Evolutionary conservation across 192 early-diverging fungal genomes (phyloP).

Genomic region (Martensiomyces pterosporus): DNA sequence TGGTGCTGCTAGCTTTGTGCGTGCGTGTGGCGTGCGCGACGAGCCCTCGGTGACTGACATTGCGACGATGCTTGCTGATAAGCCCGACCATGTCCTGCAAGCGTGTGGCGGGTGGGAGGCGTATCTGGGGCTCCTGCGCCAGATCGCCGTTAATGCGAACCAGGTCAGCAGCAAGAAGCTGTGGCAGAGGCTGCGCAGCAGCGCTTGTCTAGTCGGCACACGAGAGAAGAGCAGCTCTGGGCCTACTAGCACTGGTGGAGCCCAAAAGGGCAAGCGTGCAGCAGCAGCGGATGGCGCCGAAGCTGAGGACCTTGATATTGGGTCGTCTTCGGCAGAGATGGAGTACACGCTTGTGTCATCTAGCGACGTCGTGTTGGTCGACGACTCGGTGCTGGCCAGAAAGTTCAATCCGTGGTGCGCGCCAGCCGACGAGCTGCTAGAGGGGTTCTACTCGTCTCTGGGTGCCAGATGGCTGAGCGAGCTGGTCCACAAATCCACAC

Average conservation of each 20-base stretch:
- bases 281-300: not conserved
- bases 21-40: conserved; percentile 77
- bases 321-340: too few relatives aligned
- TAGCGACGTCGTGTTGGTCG: conserved; percentile 70
- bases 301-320: too few relatives aligned
- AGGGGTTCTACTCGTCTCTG: conserved; percentile 61
- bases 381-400: conserved; percentile 67
- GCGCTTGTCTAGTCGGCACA: conserved; percentile 66
- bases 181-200: conserved; percentile 54
- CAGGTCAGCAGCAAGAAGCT: conserved; percentile 49
- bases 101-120: conserved; percentile 27
- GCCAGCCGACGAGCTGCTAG: conserved; percentile 70
- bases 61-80: conserved; percentile 57
- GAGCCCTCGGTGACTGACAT: conserved; percentile 73
- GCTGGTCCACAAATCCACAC: conserved; percentile 56
- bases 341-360: conserved; percentile 64
- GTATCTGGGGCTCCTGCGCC: conserved; percentile 67
- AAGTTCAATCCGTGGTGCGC: conserved; percentile 70
- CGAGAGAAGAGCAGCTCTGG: conserved; percentile 21
- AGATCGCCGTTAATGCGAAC: conserved; percentile 65
- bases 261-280: not conserved
- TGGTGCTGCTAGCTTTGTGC: conserved; percentile 70
- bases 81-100: conserved; percentile 56
- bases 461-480: conserved; percentile 65
- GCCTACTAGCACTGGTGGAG: not conserved